A percentile compares a stretch with the other conserved stretches of the same genome.
Evolutionary conservation across 768 basidiomycete genomes (phyloP).

Genomic region (Phylloporus rhodoxanthus): DNA sequence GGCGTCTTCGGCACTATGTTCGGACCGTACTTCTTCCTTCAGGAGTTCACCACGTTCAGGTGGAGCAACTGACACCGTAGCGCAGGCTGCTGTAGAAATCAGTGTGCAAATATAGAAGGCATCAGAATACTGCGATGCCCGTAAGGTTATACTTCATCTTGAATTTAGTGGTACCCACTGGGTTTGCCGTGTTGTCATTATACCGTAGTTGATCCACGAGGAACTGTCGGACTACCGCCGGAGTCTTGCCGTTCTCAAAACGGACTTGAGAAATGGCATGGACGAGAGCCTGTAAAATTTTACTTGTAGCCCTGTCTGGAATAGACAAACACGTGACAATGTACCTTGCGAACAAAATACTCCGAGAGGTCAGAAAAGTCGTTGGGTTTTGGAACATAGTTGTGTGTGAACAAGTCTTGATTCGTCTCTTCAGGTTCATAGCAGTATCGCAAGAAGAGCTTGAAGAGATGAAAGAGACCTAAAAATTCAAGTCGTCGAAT

Average conservation of each 20-base stretch:
- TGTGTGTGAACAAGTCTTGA: constrained; percentile 80
- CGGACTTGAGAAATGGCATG: constrained; percentile 82
- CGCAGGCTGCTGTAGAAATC: constrained; percentile 75
- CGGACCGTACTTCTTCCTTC: constrained; percentile 58
- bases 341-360: constrained; percentile 91
- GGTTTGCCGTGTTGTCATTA: constrained; percentile 91
- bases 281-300: constrained; percentile 54
- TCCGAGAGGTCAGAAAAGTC: constrained; percentile 88
- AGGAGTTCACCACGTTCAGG: constrained; percentile 78
- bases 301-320: constrained; percentile 3
- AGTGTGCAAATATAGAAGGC: constrained; percentile 85
- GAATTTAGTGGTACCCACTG: constrained; percentile 43
- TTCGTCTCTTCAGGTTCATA: constrained; percentile 80
- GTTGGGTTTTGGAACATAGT: constrained; percentile 91
- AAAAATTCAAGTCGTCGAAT: constrained; percentile 76
- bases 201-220: constrained; percentile 89
- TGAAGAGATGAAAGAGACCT: constrained; percentile 93
- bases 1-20: constrained; percentile 63
- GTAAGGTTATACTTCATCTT: constrained; percentile 2
- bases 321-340: constrained; percentile 1
- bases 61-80: constrained; percentile 67
- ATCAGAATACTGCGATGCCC: constrained; percentile 67
- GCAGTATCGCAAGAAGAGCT: constrained; percentile 85
- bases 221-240: constrained; percentile 78
- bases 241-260: constrained; percentile 82